phyloP scores from a whole-genome alignment of 2,329 filamentous ascomycete genomes.

The Fusarium bactridioides region DNA sequence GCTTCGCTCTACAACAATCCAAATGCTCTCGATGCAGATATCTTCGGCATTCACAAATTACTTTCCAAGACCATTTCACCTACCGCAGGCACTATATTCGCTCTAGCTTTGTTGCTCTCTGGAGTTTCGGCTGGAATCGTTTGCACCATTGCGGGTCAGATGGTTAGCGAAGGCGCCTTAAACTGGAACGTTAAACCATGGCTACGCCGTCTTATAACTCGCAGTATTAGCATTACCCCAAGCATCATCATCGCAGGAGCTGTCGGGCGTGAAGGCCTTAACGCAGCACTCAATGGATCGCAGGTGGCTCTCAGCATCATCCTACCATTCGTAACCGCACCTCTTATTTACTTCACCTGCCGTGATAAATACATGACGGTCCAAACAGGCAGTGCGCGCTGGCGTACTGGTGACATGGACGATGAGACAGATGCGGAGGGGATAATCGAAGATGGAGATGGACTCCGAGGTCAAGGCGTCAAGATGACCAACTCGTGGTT shows the following conservation, averaged over 20 bases:
- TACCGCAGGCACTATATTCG: neutral
- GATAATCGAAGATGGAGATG: neutral
- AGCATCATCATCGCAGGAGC: neutral
- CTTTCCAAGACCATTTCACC: neutral
- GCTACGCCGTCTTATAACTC: neutral
- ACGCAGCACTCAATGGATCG: neutral
- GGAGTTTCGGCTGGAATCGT: neutral
- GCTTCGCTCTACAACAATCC: neutral
- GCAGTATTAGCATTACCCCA: neutral
- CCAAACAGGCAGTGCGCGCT: neutral
- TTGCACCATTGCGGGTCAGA: neutral
- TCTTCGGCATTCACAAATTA: neutral
- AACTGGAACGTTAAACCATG: neutral
- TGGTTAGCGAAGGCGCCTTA: neutral
- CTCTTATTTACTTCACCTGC: neutral
- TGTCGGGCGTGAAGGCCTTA: neutral
- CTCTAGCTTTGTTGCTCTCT: neutral
- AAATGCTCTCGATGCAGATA: neutral
- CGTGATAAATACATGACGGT: neutral
- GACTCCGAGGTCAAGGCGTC: neutral
- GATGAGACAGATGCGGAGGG: neutral
- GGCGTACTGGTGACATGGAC: neutral
- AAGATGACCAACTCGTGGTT: neutral
- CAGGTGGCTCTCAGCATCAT: neutral
- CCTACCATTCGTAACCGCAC: neutral